A percentile compares a stretch with the other conserved stretches of the same genome.
Evolutionary conservation across 2,329 filamentous ascomycete species (phyloP).

Genomic region (Pezicula rhizophila): DNA sequence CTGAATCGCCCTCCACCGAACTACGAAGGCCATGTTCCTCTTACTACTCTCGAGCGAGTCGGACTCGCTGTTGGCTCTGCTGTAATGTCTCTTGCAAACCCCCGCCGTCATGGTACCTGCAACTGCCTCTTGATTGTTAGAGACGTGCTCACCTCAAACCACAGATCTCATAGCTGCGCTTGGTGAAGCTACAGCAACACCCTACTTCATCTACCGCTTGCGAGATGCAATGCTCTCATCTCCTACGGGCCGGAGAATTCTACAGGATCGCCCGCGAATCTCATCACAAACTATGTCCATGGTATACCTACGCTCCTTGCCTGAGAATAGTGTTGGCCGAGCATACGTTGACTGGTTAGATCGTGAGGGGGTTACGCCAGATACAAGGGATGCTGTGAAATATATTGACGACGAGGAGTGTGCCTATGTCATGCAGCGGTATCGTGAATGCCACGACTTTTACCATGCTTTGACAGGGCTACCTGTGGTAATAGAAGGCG

Average conservation of each 20-base stretch:
- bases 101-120: conserved; percentile 65
- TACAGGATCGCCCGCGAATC: conserved; percentile 83
- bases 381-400: conserved; percentile 74
- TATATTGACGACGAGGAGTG: conserved; percentile 95
- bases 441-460: conserved; percentile 96
- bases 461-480: conserved; percentile 92
- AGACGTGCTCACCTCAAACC: conserved; percentile 2
- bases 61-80: conserved; percentile 63
- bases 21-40: conserved; percentile 87
- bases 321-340: conserved; percentile 68
- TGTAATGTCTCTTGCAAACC: conserved; percentile 62
- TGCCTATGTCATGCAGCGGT: conserved; percentile 97
- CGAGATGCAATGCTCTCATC: conserved; percentile 84
- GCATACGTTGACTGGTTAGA: conserved; percentile 90
- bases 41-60: conserved; percentile 71
- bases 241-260: conserved; percentile 81
- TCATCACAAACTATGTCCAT: conserved; percentile 65
- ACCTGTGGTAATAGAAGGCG: conserved; percentile 87
- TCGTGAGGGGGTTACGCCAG: conserved; percentile 84
- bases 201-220: conserved; percentile 90
- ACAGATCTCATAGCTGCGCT: conserved; percentile 86
- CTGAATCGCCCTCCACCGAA: conserved; percentile 79
- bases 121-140: not conserved
- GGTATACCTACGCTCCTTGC: conserved; percentile 63
- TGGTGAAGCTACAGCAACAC: conserved; percentile 90